Base-by-base conservation (phyloP, 2,329 filamentous ascomycete species). In the Tolypocladium inflatum region DNA sequence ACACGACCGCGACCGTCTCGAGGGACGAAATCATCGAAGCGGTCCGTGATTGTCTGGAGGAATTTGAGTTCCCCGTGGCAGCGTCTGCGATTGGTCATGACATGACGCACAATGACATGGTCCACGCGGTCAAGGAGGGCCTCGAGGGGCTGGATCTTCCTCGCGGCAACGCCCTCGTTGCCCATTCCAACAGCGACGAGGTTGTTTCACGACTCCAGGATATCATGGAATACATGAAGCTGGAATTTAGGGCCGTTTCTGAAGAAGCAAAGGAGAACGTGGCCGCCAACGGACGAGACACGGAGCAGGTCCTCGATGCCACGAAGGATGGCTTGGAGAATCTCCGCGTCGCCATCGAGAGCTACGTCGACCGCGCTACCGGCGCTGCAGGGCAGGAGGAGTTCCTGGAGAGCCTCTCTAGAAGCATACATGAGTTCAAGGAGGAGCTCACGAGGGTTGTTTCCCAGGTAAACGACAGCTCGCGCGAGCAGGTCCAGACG, bases 321-420 rank as follows among this genome's bases (percentile, higher is more conserved):
- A 87, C 95, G 50, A 93, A 91, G 64, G 90, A 96, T 68, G 91
- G 91, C 0, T 80, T 96, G 17, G 91, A 96, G 64, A 87, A 84
- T 63, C 81, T 97, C 8, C 86, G 91, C 13, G 75, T 78, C 15
- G 89, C 96, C 59, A 89, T 97, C 57, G 90, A 96, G 64, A 78
- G 78, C 50, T 96, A 95, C 63, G 85, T 94, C 59, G 86, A 92
- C 65, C 85, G 85, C 53, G 83, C 86, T 9, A 80, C 84, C 19
- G 88, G 88, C 60, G 80, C 83, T 1, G 80, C 85, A 1, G 83
- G 83, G 23, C 90, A 92, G 60, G 87, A 93, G 63, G 89, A 94
- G 61, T 87, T 94, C 58, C 81, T 93, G 66, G 85, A 90, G 39
- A 82, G 80, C 37, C 78, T 92, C 57, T 76, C 82, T 17, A 78